Evolutionary conservation across 257 asterid species (phyloP).

Genomic region (Scutellaria baicalensis): DNA sequence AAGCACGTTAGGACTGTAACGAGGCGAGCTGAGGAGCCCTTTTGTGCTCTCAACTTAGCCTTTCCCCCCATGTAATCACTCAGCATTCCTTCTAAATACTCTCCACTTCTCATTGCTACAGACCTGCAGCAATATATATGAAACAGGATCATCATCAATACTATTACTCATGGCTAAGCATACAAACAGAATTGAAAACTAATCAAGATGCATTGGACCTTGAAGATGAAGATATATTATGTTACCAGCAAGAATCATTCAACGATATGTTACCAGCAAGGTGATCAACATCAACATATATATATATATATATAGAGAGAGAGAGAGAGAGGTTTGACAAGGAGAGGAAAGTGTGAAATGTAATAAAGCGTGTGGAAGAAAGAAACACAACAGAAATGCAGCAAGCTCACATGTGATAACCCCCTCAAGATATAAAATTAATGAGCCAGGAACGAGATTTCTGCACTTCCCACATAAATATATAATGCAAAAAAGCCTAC

Average conservation of each 20-base stretch:
- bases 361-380: conserved; percentile 35
- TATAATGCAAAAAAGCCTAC: conserved; percentile 32
- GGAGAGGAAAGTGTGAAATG: conserved; percentile 20
- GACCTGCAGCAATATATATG: conserved; percentile 17
- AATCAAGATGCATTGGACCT: neutral
- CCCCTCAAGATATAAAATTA: conserved; percentile 3
- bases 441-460: conserved; percentile 24
- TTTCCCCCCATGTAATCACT: conserved; percentile 63
- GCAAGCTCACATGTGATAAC: conserved; percentile 83
- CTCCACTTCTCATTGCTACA: conserved; percentile 40
- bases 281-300: conserved; percentile 18
- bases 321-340: too few species aligned
- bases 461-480: conserved; percentile 35
- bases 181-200: too few species aligned
- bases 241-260: neutral
- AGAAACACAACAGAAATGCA: conserved; percentile 52
- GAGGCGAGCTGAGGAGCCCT: conserved; percentile 35
- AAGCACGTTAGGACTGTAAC: conserved; percentile 65
- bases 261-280: conserved; percentile 15
- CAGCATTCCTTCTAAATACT: conserved; percentile 69
- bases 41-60: conserved; percentile 28
- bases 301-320: neutral
- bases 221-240: neutral
- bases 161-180: too few species aligned
- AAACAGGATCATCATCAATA: neutral